Percentiles rank a stretch among this genome's conserved stretches.
Evolutionary conservation across 1,284 basidiomycete genomes (phyloP).

Genomic region (Vanrija humicola): DNA sequence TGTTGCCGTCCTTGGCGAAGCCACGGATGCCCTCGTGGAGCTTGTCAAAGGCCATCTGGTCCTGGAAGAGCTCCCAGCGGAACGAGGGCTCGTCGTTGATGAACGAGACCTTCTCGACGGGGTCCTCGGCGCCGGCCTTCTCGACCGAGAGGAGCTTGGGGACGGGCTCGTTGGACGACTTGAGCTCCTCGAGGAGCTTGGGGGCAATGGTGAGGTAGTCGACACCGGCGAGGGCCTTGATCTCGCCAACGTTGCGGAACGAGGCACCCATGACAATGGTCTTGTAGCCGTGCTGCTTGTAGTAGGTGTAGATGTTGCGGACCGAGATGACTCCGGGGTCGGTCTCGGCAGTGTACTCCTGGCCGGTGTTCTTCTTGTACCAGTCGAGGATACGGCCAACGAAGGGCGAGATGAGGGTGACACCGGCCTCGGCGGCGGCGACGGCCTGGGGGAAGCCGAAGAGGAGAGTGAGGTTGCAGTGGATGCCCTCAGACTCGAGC

Average conservation of each 20-base stretch:
- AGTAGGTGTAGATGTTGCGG: conserved; percentile 87
- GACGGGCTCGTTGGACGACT: conserved; percentile 70
- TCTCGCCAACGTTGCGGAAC: conserved; percentile 94
- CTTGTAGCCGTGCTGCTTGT: conserved; percentile 97
- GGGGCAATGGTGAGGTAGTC: conserved; percentile 97
- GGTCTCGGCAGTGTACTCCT: conserved; percentile 72
- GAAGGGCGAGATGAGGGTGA: conserved; percentile 98
- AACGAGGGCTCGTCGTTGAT: conserved; percentile 93
- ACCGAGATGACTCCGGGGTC: conserved; percentile 98
- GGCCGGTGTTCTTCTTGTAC: conserved; percentile 85
- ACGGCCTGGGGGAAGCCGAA: conserved; percentile 99
- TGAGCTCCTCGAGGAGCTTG: conserved; percentile 83
- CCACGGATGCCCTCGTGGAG: conserved; percentile 92
- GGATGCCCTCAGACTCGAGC: conserved; percentile 89
- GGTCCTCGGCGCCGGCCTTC: conserved; percentile 59
- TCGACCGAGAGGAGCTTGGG: conserved; percentile 74
- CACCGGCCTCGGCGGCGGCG: conserved; percentile 94
- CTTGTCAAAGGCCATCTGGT: conserved; percentile 94
- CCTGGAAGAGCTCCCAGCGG: conserved; percentile 86
- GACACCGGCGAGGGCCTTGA: conserved; percentile 89
- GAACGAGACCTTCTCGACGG: conserved; percentile 75
- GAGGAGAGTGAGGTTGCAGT: conserved; percentile 98
- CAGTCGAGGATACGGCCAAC: conserved; percentile 97
- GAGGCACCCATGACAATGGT: conserved; percentile 99
- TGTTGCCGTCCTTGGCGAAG: conserved; percentile 91